Base-by-base conservation (phyloP, 805 yeast genomes). In the Dipodascus albidus region DNA sequence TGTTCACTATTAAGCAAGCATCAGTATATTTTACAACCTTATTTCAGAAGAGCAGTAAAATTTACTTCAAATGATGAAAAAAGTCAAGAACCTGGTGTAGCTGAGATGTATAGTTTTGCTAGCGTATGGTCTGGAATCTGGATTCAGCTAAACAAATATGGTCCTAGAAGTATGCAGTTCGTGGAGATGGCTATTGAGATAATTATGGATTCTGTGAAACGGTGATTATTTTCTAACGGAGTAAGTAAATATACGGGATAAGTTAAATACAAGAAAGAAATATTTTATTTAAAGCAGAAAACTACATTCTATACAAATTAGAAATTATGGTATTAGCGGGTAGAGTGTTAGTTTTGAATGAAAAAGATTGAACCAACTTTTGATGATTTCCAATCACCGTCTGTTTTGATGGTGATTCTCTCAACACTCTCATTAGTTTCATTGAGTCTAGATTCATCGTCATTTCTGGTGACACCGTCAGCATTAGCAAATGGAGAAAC, bases 361-460 rank as follows among this genome's bases (percentile, higher is more conserved):
- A 38, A 38, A 14, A 38, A 38, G 15, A 38, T 38, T n/a, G 14
- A 6, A n/a, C 44, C 44, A 38, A 38, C n/a, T 38, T 38, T 38
- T 11, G 20, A 14, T 6, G 44, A 38, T 38, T 4, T 38, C 44
- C 57, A 54, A 47, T 52, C 60, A 31, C 49, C 53, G 19, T 54
- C 52, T 20, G 53, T 50, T 17, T 49, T n/a, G 47, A 50, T 15
- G 51, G 38, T 23, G 50, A 47, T 15, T 49, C 48, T 17, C 22
- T 56, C 55, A 23, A 51, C 50, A 27, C 42, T 20, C 33, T 52
- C 47, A 53, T 31, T 47, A n/a, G 53, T 53, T 11, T 22, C 56
- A 23, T 31, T 31, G 38, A 31, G 38, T 15, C 38, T 31, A 31
- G 9, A 9, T 38, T 38, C 44, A 6, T 38, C 14, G 20, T 6